These are phyloP conservation scores for Saxispiralis lemnorum DNA, from an alignment of 495 filamentous ascomycete genomes.

Conservation along the genomic window DNA sequence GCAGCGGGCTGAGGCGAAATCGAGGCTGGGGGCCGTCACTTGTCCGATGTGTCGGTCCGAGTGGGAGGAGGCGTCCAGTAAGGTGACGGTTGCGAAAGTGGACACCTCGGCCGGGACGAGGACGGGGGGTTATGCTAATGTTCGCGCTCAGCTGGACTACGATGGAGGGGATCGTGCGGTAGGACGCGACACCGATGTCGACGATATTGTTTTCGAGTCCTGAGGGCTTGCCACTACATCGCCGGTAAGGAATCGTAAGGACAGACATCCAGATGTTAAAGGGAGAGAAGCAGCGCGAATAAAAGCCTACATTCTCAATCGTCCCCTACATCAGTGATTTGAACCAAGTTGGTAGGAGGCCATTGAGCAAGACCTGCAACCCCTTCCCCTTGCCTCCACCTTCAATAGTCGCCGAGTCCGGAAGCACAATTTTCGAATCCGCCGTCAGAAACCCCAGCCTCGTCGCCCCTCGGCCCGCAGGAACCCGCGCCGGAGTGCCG, in stretches of 20 bases:
- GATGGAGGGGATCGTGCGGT: conserved; percentile 1
- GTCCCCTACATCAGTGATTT: no score
- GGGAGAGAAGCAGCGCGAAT: no score
- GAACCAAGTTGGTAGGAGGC: no score
- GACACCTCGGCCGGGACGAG: conserved; percentile 12
- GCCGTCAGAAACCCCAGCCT: conserved; percentile 1
- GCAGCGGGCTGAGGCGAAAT: conserved; percentile 45
- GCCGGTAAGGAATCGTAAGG: no score
- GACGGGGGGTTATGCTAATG: conserved; percentile 5
- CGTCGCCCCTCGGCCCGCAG: background rate
- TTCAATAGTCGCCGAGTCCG: conserved; percentile 4
- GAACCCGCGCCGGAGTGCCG: background rate
- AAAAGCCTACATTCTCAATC: no score
- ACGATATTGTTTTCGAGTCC: no score
- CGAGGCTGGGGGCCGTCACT: conserved; percentile 29
- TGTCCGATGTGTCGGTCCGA: conserved; percentile 58
- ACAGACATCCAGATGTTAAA: no score
- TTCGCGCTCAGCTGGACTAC: conserved; percentile 4
- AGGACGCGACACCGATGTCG: no score
- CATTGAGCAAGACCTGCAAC: background rate
- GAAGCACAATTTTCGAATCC: conserved; percentile 1
- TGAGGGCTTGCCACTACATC: no score
- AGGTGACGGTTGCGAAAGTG: conserved; percentile 19
- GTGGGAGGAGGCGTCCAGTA: conserved; percentile 30
- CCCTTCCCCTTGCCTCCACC: background rate